phyloP scores from a whole-genome alignment of 192 early-diverging fungal genomes.

The Dispira parvispora region DNA sequence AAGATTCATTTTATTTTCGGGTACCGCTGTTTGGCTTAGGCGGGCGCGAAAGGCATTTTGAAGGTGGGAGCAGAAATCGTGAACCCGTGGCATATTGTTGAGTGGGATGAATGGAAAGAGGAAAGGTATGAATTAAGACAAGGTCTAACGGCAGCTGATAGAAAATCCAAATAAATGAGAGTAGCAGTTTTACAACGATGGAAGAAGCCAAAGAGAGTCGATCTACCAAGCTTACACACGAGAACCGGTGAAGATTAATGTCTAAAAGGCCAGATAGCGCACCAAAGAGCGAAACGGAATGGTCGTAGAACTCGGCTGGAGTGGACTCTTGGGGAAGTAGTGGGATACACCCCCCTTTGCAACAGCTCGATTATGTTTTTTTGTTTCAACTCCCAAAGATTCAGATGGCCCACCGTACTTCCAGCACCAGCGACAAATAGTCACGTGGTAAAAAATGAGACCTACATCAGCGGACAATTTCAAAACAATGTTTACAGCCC shows the following conservation, averaged over 20 bases:
- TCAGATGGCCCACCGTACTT: too few relatives aligned
- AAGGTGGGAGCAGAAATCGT: slow-evolving; percentile 75
- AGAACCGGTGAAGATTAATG: neutral
- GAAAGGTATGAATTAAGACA: neutral
- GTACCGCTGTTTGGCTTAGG: slow-evolving; percentile 66
- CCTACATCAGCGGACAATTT: too few relatives aligned
- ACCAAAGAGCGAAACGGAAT: neutral
- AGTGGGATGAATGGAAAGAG: neutral
- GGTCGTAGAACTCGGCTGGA: too few relatives aligned
- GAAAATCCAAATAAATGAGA: too few relatives aligned
- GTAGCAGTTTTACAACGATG: neutral
- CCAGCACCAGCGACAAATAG: too few relatives aligned
- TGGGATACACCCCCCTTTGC: too few relatives aligned
- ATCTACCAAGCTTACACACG: neutral
- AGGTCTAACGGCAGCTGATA: neutral
- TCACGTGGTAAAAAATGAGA: too few relatives aligned
- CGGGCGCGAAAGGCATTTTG: slow-evolving; percentile 82
- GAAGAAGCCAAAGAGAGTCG: neutral
- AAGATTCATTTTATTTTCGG: slow-evolving; percentile 73
- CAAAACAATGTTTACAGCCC: too few relatives aligned
- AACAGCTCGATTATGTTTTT: too few relatives aligned
- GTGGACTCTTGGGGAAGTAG: too few relatives aligned
- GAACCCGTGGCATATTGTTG: slow-evolving; percentile 48
- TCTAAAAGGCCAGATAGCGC: neutral
- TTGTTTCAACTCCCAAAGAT: too few relatives aligned